phyloP scores from a whole-genome alignment of 495 filamentous ascomycete genomes.

The Tuber microsphaerosporum region DNA sequence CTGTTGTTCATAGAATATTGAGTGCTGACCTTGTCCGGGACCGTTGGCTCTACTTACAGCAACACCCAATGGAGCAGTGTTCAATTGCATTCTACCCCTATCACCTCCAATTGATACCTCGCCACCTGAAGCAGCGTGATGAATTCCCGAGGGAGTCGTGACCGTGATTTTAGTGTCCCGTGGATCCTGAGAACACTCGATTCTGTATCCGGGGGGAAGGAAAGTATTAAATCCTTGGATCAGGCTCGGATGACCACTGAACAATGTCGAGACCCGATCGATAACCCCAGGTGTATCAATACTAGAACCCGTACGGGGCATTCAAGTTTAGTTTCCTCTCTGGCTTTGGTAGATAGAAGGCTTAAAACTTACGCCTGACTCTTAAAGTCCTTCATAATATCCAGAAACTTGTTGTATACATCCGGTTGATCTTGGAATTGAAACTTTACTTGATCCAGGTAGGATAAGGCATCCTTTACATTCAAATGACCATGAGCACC shows the following conservation, averaged over 20 bases:
- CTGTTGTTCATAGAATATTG: conserved; percentile 44
- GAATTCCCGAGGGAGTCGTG: conserved; percentile 87
- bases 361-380: conserved; percentile 71
- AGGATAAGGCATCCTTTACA: conserved; percentile 83
- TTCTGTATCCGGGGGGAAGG: conserved; percentile 90
- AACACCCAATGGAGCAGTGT: conserved; percentile 45
- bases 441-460: conserved; percentile 97
- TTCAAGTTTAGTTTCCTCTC: conserved; percentile 26
- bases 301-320: conserved; percentile 44
- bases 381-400: conserved; percentile 99
- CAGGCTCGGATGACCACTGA: conserved; percentile 89
- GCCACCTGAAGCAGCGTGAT: conserved; percentile 47
- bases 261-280: conserved; percentile 90
- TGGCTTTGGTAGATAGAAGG: conserved; percentile 11
- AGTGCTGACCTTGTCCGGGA: conserved; percentile 33
- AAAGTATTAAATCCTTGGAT: conserved; percentile 99
- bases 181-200: conserved; percentile 61
- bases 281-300: conserved; percentile 99
- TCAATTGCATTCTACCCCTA: conserved; percentile 39
- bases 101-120: conserved; percentile 44
- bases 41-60: conserved; percentile 16
- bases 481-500: conserved; percentile 40
- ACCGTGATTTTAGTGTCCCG: conserved; percentile 62
- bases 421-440: conserved; percentile 95
- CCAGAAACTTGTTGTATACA: conserved; percentile 94